Base-by-base conservation (phyloP, 192 early-diverging fungal genomes). In the Umbelopsis isabellina region DNA sequence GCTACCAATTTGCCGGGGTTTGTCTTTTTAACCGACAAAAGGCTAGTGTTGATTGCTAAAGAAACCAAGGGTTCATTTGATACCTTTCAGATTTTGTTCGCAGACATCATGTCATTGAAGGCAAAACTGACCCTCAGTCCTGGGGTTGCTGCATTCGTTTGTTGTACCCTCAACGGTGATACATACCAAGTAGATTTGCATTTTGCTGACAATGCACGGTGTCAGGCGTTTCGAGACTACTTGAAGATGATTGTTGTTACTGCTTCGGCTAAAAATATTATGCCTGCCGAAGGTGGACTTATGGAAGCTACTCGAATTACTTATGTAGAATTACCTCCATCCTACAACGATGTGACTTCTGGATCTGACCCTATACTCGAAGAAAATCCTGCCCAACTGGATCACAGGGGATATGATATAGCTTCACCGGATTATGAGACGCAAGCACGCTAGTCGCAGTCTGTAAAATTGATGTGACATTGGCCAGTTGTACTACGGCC, bases 231-330 rank as follows among this genome's bases (percentile, higher is more conserved):
- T 20, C 18, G 27, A 6, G 66, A 68, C 27, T 61, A 61, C 18
- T 35, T 61, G 55, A 61, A 61, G 15, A 61, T 61, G 55, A 61
- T 61, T 61, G 30, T 61, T 15, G 55, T 61, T 18, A 61, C 55
- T 22, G 55, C 55, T 7, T 25, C 55, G 27, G 55, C 27, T 4
- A 25, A 35, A 15, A 61, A 61, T 61, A 35, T 61, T 4, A 30
- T 15, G 27, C 55, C 55, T 35, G 12, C 25, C 1, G 55, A 61
- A 61, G 33, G 1, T 8, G 55, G 27, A 3, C 18, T 61, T 15
- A 61, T 61, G 55, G 55, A 61, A 61, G 55, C 55, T 16, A 35
- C 33, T 33, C 55, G 30, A 0, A 37, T 61, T 61, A 18, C 27
- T 15, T 61, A 61, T 35, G 30, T 35, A 11, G 55, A 61, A 6